phyloP scores from a whole-genome alignment of 2,329 filamentous ascomycete species.

The Ambrosiella xylebori region DNA sequence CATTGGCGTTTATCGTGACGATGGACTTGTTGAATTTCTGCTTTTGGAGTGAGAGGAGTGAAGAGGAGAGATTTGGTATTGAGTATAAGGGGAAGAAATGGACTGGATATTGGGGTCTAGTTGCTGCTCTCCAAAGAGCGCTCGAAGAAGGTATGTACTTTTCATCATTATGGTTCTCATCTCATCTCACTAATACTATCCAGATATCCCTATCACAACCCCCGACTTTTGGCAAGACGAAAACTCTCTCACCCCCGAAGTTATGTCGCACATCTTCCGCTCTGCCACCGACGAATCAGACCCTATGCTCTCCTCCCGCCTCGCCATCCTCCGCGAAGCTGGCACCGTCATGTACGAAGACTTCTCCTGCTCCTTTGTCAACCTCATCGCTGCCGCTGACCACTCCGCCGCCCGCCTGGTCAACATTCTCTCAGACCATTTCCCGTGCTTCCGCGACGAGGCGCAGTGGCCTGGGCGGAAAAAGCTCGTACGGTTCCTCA shows the following conservation, averaged over 20 bases:
- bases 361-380: constrained; percentile 57
- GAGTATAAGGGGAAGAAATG: constrained; percentile 65
- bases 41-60: constrained; percentile 68
- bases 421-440: constrained; percentile 67
- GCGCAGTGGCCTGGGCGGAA: constrained; percentile 53
- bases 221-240: constrained; percentile 73
- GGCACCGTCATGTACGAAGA: constrained; percentile 64
- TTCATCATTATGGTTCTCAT: neutral
- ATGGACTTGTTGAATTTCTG: constrained; percentile 96
- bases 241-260: constrained; percentile 56
- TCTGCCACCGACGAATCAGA: constrained; percentile 77
- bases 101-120: constrained; percentile 92
- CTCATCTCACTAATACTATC: constrained; percentile 2
- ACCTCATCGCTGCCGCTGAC: constrained; percentile 56
- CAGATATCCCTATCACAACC: constrained; percentile 74
- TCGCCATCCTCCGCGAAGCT: constrained; percentile 67
- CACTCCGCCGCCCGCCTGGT: constrained; percentile 71
- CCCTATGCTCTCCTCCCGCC: constrained; percentile 61
- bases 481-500: constrained; percentile 62
- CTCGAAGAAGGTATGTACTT: constrained; percentile 53
- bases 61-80: constrained; percentile 62
- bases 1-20: constrained; percentile 84
- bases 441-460: constrained; percentile 75
- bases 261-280: constrained; percentile 63
- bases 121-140: constrained; percentile 71